Evolutionary conservation across 2,329 filamentous ascomycete genomes (phyloP).

Genomic region (Monosporascus sp.): DNA sequence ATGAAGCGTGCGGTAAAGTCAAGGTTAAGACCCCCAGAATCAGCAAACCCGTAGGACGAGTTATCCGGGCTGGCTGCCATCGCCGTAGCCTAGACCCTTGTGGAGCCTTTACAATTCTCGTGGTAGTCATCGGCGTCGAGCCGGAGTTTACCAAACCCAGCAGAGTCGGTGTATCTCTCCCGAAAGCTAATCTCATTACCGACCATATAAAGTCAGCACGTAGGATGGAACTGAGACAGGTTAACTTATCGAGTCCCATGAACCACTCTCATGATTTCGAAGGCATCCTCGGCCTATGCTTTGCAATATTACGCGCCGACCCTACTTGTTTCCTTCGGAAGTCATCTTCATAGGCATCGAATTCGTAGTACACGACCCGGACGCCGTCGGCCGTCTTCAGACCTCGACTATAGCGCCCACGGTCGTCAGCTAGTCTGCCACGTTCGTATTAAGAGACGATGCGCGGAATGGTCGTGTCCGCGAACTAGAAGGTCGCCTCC

Average conservation of each 20-base stretch:
- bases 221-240: neutral
- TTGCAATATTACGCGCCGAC: constrained; percentile 17
- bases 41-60: too few relatives aligned
- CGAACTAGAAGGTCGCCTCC: constrained; percentile 66
- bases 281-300: constrained; percentile 42
- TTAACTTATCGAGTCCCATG: constrained; percentile 28
- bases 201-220: neutral
- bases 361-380: constrained; percentile 40
- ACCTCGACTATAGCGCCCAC: constrained; percentile 53
- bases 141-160: too few relatives aligned
- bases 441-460: constrained; percentile 44
- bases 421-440: constrained; percentile 54
- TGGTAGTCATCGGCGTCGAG: too few relatives aligned
- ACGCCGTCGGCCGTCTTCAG: constrained; percentile 54
- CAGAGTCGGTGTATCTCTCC: too few relatives aligned
- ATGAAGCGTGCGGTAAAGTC: too few relatives aligned
- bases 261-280: constrained; percentile 29
- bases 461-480: constrained; percentile 44
- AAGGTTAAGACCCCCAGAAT: too few relatives aligned
- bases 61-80: too few relatives aligned
- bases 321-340: constrained; percentile 16
- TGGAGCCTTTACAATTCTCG: too few relatives aligned
- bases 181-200: too few relatives aligned
- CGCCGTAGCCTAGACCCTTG: too few relatives aligned
- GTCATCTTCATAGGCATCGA: constrained; percentile 28